Evolutionary conservation across 2,329 filamentous ascomycete genomes (phyloP).

Genomic region (Paraphoma chrysanthemicola): DNA sequence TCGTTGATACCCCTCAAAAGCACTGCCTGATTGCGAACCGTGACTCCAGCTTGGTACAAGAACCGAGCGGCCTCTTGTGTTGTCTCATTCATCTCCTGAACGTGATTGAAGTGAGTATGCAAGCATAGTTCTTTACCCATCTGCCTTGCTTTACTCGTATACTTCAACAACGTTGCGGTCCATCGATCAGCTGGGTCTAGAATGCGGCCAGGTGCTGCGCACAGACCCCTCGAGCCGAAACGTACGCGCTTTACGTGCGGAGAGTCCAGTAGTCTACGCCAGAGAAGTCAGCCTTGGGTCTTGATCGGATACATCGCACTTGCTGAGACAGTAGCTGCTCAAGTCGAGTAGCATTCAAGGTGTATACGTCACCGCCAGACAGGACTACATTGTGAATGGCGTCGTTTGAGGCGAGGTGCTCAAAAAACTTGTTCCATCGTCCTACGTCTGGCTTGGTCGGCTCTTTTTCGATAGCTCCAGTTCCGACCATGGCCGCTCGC

Average conservation of each 20-base stretch:
- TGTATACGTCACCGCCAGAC: slow-evolving; percentile 61
- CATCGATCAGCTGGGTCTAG: slow-evolving; percentile 60
- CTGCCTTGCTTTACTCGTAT: slow-evolving; percentile 56
- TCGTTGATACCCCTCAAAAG: slow-evolving; percentile 66
- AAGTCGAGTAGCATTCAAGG: neutral
- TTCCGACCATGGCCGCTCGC: slow-evolving; percentile 65
- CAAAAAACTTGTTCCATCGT: slow-evolving; percentile 60
- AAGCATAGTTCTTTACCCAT: slow-evolving; percentile 65
- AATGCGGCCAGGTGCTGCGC: slow-evolving; percentile 62
- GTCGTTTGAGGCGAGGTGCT: slow-evolving; percentile 60
- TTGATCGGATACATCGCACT: neutral
- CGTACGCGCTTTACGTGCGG: slow-evolving; percentile 64
- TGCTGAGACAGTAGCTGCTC: neutral
- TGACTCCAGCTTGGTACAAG: slow-evolving; percentile 58
- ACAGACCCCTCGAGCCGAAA: slow-evolving; percentile 66
- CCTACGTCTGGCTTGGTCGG: slow-evolving; percentile 42
- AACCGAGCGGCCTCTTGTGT: slow-evolving; percentile 57
- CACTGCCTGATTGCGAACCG: slow-evolving; percentile 65
- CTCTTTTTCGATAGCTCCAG: slow-evolving; percentile 52
- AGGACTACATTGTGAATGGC: slow-evolving; percentile 64
- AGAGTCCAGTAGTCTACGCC: slow-evolving; percentile 56
- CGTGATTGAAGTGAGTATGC: slow-evolving; percentile 70
- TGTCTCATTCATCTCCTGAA: slow-evolving; percentile 66
- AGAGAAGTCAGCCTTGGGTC: neutral
- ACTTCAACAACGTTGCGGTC: slow-evolving; percentile 56